A percentile compares a stretch with the other conserved stretches of the same genome.
phyloP scores from a whole-genome alignment of 345 rosid genomes.

The Ceriops decandra region DNA sequence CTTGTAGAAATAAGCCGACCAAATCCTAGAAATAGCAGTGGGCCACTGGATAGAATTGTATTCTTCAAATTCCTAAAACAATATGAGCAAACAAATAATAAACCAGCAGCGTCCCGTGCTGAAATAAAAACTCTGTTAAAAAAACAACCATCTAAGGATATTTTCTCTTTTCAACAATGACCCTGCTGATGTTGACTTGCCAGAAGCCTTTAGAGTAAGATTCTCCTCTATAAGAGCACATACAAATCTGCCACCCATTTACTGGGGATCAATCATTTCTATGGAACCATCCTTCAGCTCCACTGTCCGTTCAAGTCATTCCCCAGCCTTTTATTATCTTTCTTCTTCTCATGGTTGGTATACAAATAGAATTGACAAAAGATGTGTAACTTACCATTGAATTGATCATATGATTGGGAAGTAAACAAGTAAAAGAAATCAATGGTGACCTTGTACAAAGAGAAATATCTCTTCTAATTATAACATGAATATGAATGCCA shows the following conservation, averaged over 20 bases:
- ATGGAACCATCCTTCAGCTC: background rate
- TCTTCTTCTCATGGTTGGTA: background rate
- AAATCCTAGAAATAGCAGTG: slow-evolving; percentile 66
- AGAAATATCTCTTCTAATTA: background rate
- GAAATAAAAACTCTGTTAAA: background rate
- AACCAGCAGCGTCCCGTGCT: background rate
- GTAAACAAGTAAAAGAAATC: no score
- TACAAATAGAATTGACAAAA: background rate
- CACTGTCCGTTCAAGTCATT: background rate
- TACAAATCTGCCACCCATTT: background rate
- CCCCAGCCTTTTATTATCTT: background rate
- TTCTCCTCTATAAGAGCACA: background rate
- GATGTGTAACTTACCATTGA: background rate
- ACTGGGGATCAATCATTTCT: background rate
- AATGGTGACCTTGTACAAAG: background rate
- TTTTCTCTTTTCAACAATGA: no score
- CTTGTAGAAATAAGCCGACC: slow-evolving; percentile 65
- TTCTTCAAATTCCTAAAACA: slow-evolving; percentile 55
- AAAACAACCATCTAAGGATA: background rate
- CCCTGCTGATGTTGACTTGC: background rate
- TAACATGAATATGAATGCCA: background rate
- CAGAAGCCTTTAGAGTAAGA: background rate
- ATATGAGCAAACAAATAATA: slow-evolving; percentile 3
- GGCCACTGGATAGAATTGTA: slow-evolving; percentile 52
- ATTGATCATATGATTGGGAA: background rate